Base-by-base conservation (phyloP, 305 asterid species). In the Rubia tinctorum region DNA sequence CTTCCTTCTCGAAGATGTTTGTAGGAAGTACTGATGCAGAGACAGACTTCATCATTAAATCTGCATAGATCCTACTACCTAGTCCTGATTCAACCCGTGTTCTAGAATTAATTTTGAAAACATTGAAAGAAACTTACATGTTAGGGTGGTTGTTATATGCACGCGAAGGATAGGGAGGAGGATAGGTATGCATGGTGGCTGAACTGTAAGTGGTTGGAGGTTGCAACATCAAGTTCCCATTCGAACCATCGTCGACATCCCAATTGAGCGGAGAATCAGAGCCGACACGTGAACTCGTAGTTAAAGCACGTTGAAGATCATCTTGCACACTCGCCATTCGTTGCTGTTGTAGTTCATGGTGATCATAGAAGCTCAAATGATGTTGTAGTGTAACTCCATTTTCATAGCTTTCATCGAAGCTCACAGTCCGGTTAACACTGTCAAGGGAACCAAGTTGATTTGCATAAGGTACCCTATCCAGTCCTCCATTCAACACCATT, bases 1-100 rank as follows among this genome's bases (percentile, higher is more conserved):
- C 83, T 87, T 89, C 70, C 84, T 84, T 69, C 85, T 79, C 9
- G 84, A 72, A 75, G 90, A 86, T 44, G 90, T 82, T 25, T 89
- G 78, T 71, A 68, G 37, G 40, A 25, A 61, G 4, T 84, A 77
- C 73, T 88, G 92, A 80, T 88, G 91, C 58, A 88, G 55, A 30
- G 3, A 47, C 5, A 47, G 55, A 47, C 15, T 47, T 47, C 55
- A 12, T 13, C 17, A 14, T 47, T 47, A 13, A 17, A 47, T 47
- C 14, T 47, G 15, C 55, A 47, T 13, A 43, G 45, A 43, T 6
- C 45, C 10, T 43, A 47, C 18, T 47, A 47, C 55, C 13, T 0
- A 17, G n/a, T 14, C 34, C 34, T 30, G 34, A 30, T 30, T 30
- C 34, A 30, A 30, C 34, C 34, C 34, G 13, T 13, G 58, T 51